These are phyloP conservation scores for Saccharomyces hybrid DNA, from an alignment of 1,139 yeast genomes.

Conservation along the genomic window DNA sequence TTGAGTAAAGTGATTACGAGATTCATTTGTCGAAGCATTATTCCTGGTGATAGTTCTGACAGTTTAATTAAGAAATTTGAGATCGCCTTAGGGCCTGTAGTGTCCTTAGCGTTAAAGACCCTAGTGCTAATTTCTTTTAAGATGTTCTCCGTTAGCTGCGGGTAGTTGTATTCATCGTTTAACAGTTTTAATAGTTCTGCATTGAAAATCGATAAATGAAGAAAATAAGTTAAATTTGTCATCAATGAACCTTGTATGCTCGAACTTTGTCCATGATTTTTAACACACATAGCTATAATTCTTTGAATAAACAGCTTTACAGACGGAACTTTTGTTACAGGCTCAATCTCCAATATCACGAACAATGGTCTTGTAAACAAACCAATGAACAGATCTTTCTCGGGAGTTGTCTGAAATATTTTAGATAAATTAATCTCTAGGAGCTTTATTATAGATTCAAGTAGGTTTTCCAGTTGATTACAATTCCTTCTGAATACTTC, in stretches of 20 bases:
- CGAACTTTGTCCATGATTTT: conserved; percentile 61
- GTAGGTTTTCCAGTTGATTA: conserved; percentile 45
- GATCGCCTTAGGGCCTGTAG: conserved; percentile 79
- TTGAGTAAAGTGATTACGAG: conserved; percentile 68
- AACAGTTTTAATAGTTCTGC: conserved; percentile 69
- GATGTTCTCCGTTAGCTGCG: conserved; percentile 69
- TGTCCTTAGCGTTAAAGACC: conserved; percentile 72
- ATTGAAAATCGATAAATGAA: conserved; percentile 67
- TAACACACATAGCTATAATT: conserved; percentile 62
- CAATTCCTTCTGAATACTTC: conserved; percentile 51
- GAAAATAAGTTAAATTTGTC: conserved; percentile 74
- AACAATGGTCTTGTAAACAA: conserved; percentile 71
- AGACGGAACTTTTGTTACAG: conserved; percentile 51
- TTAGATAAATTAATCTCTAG: conserved; percentile 48
- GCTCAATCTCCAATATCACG: conserved; percentile 68
- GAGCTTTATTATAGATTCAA: conserved; percentile 37
- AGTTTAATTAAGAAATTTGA: conserved; percentile 64
- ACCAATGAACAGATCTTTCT: conserved; percentile 61
- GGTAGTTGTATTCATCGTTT: conserved; percentile 57
- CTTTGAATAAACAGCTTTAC: conserved; percentile 55
- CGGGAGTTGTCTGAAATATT: conserved; percentile 75
- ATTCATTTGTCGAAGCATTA: conserved; percentile 71
- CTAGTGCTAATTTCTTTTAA: conserved; percentile 69
- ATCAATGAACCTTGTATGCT: conserved; percentile 70
- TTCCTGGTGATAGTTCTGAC: conserved; percentile 66